phyloP scores from a whole-genome alignment of 768 basidiomycete genomes.

The Termitomyces sp. region DNA sequence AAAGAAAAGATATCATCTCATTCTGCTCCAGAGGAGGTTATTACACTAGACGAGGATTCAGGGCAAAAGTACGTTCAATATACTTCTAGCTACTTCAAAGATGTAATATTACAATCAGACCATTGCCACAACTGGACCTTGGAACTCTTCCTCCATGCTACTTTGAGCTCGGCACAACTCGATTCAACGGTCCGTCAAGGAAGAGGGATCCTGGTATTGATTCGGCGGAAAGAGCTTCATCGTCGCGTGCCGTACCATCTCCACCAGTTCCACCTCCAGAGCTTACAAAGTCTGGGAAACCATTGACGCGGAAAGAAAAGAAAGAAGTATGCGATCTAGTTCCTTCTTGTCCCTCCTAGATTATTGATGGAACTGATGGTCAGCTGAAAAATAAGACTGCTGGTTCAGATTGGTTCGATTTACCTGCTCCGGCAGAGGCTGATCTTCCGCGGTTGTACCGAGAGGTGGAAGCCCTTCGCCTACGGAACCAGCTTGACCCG shows the following conservation, averaged over 20 bases:
- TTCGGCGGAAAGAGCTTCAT: constrained; percentile 43
- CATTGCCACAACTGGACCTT: constrained; percentile 61
- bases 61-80: constrained; percentile 27
- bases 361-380: not conserved
- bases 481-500: constrained; percentile 86
- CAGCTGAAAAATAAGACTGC: constrained; percentile 70
- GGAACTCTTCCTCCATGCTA: constrained; percentile 60
- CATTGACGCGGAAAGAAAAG: constrained; percentile 65
- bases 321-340: constrained; percentile 47
- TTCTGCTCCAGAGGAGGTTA: constrained; percentile 38
- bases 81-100: not conserved
- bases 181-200: constrained; percentile 36
- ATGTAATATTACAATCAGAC: constrained; percentile 25
- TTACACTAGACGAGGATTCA: constrained; percentile 36
- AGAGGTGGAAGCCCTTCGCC: constrained; percentile 82
- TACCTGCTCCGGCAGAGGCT: constrained; percentile 76
- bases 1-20: constrained; percentile 20
- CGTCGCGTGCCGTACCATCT: constrained; percentile 43
- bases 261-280: constrained; percentile 61
- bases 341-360: not conserved
- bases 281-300: constrained; percentile 54
- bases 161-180: constrained; percentile 44
- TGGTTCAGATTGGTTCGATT: constrained; percentile 82
- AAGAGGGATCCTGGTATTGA: constrained; percentile 61
- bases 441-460: constrained; percentile 75